Base-by-base conservation (phyloP, 2,329 filamentous ascomycete genomes). In the Colletotrichum tanaceti region DNA sequence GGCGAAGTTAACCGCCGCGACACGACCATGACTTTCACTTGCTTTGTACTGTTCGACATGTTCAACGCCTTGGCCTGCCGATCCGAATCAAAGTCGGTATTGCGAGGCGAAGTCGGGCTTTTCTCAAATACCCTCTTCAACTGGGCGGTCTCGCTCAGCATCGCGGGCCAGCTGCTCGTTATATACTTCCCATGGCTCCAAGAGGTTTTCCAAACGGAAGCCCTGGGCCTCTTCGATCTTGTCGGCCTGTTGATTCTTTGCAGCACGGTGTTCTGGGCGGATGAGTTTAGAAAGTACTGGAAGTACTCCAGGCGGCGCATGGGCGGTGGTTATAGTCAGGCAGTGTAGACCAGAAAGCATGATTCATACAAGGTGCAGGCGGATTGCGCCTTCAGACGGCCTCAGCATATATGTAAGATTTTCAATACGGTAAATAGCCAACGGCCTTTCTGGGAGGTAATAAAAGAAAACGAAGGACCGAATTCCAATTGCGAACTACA, bases 21-120 rank as follows among this genome's bases (percentile, higher is more conserved):
- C 81, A 99, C 96, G 1, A 99, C 96, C 72, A 98, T 99, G 92
- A 98, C 96, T 0, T 99, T 99, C 78, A 99, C 96, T 6, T 97
- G 94, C 81, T 99, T 99, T 77, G 96, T 99, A 53, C 88, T 99
- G 62, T 99, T 98, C 80, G 96, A 99, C 84, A 99, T 99, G 96
- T 98, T 98, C 85, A 98, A 99, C 79, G 96, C 96, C 1, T 85
- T 99, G 24, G 91, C 93, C 18, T 99, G 96, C 80, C 93, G 96
- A 55, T 97, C 92, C 9, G 94, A 97, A 77, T 90, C 88, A 71
- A 98, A 98, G 79, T 97, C 93, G 13, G 85, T 99, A 5, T 86
- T 99, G 4, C 87, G 91, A 32, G 95, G 96, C 47, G 94, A 99
- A 77, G 86, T 97, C 58, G 89, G 91, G 10, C 79, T 97, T 14